phyloP scores from a whole-genome alignment of 2,329 filamentous ascomycete species.

The Epichloe gansuensis region DNA sequence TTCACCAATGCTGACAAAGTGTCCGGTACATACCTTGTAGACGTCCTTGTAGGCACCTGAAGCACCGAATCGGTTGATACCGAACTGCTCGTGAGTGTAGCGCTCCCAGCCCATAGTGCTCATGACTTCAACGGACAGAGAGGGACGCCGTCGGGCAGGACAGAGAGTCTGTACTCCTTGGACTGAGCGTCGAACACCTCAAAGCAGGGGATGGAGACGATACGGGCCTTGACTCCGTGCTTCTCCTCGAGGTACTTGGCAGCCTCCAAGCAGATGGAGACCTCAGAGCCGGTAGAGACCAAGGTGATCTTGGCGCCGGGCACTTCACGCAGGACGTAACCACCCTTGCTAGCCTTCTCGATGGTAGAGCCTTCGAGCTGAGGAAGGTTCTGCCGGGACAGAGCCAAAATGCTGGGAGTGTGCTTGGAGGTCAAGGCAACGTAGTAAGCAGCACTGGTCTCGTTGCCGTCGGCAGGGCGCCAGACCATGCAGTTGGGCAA shows the following conservation, averaged over 20 bases:
- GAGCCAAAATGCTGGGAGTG: conserved; percentile 85
- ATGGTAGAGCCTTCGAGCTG: conserved; percentile 92
- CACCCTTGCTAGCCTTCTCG: conserved; percentile 85
- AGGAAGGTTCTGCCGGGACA: conserved; percentile 96
- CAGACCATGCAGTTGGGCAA: conserved; percentile 99
- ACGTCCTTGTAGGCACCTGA: conserved; percentile 96
- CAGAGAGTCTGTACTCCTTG: conserved; percentile 89
- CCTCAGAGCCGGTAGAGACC: conserved; percentile 92
- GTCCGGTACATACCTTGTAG: conserved; percentile 57
- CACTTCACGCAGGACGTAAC: conserved; percentile 79
- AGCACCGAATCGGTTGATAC: conserved; percentile 97
- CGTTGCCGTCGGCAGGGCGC: conserved; percentile 96
- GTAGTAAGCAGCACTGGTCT: conserved; percentile 97
- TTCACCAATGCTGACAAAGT: background rate
- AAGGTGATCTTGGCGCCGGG: conserved; percentile 78
- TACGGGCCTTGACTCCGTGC: conserved; percentile 74
- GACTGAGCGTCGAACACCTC: conserved; percentile 90
- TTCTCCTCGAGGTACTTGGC: conserved; percentile 85
- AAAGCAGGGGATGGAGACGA: conserved; percentile 92
- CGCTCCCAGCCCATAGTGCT: conserved; percentile 97
- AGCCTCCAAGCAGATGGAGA: conserved; percentile 84
- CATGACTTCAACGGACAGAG: conserved; percentile 92
- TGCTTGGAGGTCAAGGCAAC: conserved; percentile 78
- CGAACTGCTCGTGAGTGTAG: conserved; percentile 98
- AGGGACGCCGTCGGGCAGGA: conserved; percentile 87